Percentiles rank a stretch among this genome's conserved stretches.
Evolutionary conservation across 768 basidiomycete species (phyloP).

Genomic region (Sistotremastrum suecicum): DNA sequence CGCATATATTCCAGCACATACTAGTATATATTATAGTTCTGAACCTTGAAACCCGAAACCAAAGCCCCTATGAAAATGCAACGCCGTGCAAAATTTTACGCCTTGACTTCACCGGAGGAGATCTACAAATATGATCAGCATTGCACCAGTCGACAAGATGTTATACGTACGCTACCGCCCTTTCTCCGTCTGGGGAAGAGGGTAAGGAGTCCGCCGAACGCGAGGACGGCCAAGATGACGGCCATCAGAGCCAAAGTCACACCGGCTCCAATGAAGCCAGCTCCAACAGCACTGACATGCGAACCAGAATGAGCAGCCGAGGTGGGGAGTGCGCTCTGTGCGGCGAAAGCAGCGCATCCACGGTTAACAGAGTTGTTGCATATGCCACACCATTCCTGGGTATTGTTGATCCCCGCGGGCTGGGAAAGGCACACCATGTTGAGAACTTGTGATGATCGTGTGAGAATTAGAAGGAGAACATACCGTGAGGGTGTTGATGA

Average conservation of each 20-base stretch:
- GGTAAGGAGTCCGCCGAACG: conserved; percentile 25
- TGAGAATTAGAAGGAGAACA: conserved; percentile 4
- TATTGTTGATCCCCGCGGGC: conserved; percentile 37
- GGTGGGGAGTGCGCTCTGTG: conserved; percentile 17
- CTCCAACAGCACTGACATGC: conserved; percentile 39
- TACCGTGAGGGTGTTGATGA: conserved; percentile 29
- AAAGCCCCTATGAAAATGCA: no score
- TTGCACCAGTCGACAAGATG: no score
- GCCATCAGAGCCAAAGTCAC: conserved; percentile 30
- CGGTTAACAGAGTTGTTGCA: conserved; percentile 44
- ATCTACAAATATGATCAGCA: no score
- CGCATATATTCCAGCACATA: no score
- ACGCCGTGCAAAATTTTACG: no score
- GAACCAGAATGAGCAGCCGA: conserved; percentile 9
- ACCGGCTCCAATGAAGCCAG: conserved; percentile 57
- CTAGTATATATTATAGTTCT: no score
- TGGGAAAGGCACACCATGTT: conserved; percentile 12
- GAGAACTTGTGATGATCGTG: neutral
- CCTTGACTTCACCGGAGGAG: no score
- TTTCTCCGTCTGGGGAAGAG: conserved; percentile 2
- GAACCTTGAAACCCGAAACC: no score
- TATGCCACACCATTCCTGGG: conserved; percentile 41
- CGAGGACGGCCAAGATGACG: conserved; percentile 23
- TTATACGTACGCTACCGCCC: no score
- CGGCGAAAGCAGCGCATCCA: conserved; percentile 36